phyloP scores from a whole-genome alignment of 2,329 filamentous ascomycete genomes.

The Ophiocordyceps camponoti-saundersi region DNA sequence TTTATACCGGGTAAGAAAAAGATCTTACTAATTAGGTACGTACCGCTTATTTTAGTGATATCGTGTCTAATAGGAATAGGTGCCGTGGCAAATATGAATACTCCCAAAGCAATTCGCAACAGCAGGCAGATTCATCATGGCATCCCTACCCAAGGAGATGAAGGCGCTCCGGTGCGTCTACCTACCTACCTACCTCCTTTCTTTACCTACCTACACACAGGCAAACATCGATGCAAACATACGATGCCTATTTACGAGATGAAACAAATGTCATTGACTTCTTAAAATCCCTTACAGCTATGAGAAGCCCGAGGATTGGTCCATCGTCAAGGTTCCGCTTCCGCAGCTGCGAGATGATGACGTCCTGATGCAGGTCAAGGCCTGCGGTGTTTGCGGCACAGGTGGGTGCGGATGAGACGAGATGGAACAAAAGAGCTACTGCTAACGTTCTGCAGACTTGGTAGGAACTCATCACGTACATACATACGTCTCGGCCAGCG shows the following conservation, averaged over 20 bases:
- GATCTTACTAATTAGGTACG: too few species aligned
- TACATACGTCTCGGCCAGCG: not conserved
- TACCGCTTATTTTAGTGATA: too few species aligned
- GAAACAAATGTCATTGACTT: not conserved
- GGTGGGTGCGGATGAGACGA: conserved; percentile 17
- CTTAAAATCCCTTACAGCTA: conserved; percentile 20
- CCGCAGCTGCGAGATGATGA: conserved; percentile 42
- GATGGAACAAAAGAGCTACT: not conserved
- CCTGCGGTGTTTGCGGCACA: conserved; percentile 45
- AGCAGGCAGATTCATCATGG: conserved; percentile 8
- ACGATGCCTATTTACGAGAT: too few species aligned
- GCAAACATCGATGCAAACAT: too few species aligned
- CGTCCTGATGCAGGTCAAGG: conserved; percentile 50
- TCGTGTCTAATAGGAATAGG: too few species aligned
- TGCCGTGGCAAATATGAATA: too few species aligned
- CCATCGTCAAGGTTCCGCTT: conserved; percentile 44
- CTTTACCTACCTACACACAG: too few species aligned
- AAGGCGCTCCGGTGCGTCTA: conserved; percentile 40
- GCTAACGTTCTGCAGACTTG: conserved; percentile 15
- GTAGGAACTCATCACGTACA: conserved; percentile 6
- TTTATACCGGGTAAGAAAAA: too few species aligned
- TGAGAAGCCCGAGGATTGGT: conserved; percentile 43
- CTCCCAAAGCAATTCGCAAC: too few species aligned
- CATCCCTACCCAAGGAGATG: conserved; percentile 33
- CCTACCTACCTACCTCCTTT: conserved; percentile 1